Base-by-base conservation (phyloP, 139 green algal species). In the Edaphochlamys debaryana region DNA sequence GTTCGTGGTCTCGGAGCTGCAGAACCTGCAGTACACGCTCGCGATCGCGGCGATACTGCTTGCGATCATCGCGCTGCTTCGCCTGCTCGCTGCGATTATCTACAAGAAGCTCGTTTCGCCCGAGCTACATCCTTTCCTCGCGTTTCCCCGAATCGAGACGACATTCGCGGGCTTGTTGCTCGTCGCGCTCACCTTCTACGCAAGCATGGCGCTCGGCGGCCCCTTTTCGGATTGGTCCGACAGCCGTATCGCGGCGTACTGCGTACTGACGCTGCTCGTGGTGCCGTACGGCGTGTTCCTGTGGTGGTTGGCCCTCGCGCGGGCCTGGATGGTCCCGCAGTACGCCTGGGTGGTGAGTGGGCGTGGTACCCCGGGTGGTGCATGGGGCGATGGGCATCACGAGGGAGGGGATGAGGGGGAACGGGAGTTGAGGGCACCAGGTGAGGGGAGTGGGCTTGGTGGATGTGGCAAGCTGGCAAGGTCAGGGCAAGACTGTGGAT, bases 181-280 rank as follows among this genome's bases (percentile, higher is more conserved):
- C 2, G 56, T 88, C 6, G 75, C 83, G 32, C 42, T 88, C 63
- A 80, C 83, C 37, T 88, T 88, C 68, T 88, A 85, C 68, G 23
- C 67, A 1, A 45, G 52, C 52, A 41, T 88, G 20, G 36, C 67
- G 13, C 67, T 87, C 30, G 82, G 82, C 6, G 64, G 52, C 38
- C 45, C 72, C 4, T 1, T 3, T 20, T 32, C 50, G 0, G 54
- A 74, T 8, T 67, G 41, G 40, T 4, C 36, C 48, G 25, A 48
- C 54, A 60, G 34, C 66, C 42, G 36, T 13, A 7, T 27, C 3
- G 29, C 67, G 22, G 66, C 82, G n/a, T 25, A n/a, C 34, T 5
- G 67, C 1, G 50, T 88, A 7, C 17, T 85, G 29, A 2, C 36
- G 32, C 29, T 79, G 32, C 45, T 81, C 23, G 79, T 79, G 32